Percentiles rank a stretch among this genome's conserved stretches.
These are phyloP conservation scores for Diaporthe humulicola DNA, from an alignment of 2,329 filamentous ascomycete genomes.

Conservation along the genomic window DNA sequence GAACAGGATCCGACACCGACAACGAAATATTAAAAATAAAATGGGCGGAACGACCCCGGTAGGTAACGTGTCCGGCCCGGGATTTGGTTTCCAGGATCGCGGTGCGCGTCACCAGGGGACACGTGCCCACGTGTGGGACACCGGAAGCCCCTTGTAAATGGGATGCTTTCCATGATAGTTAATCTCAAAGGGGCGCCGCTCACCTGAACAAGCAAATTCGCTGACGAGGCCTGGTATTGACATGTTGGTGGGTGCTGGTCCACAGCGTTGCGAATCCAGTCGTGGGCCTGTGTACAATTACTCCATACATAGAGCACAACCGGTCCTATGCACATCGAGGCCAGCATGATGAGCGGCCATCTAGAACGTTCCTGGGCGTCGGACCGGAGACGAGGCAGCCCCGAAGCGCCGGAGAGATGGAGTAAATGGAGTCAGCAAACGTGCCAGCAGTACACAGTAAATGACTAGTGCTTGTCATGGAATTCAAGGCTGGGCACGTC, in stretches of 20 bases:
- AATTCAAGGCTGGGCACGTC: neutral
- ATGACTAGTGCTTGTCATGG: neutral
- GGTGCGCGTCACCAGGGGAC: constrained; percentile 5
- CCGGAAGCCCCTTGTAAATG: constrained; percentile 14
- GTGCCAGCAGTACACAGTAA: neutral
- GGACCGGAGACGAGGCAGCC: neutral
- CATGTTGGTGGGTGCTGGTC: neutral
- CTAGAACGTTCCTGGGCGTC: constrained; percentile 14
- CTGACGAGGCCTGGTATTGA: neutral
- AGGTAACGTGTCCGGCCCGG: neutral
- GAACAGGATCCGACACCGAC: neutral
- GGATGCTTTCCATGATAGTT: neutral
- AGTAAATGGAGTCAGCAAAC: neutral
- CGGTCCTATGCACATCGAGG: too few species aligned
- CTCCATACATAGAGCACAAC: neutral
- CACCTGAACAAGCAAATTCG: neutral
- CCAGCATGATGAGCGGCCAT: neutral
- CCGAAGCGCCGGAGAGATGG: neutral
- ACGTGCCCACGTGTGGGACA: constrained; percentile 8
- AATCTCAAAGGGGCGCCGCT: neutral
- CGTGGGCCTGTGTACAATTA: neutral
- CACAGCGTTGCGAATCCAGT: neutral
- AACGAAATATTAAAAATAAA: constrained; percentile 7
- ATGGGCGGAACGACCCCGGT: neutral
- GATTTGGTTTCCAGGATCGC: neutral